A percentile compares a stretch with the other conserved stretches of the same genome.
These are phyloP conservation scores for Penstemon davidsonii DNA, from an alignment of 257 asterid species.

Conservation along the genomic window DNA sequence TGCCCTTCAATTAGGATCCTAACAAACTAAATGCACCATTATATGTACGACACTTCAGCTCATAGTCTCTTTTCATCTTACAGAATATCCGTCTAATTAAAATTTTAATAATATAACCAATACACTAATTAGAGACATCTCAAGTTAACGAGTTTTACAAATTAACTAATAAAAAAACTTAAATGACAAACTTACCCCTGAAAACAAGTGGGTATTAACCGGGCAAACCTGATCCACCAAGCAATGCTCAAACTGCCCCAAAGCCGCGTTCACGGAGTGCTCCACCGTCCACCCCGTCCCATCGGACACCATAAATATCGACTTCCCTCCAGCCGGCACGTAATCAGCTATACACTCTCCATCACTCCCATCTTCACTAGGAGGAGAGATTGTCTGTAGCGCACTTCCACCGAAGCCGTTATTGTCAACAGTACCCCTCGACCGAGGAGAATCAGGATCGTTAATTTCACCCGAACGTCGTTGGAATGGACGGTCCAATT, in stretches of 20 bases:
- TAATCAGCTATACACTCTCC: constrained; percentile 39
- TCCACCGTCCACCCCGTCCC: constrained; percentile 99
- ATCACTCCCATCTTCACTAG: constrained; percentile 30
- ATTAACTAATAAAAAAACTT: neutral
- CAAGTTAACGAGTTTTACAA: too few species aligned
- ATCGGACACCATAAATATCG: constrained; percentile 86
- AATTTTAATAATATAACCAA: too few species aligned
- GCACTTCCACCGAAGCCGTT: constrained; percentile 28
- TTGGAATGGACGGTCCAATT: constrained; percentile 53
- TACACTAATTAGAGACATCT: too few species aligned
- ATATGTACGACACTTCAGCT: neutral
- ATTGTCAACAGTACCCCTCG: neutral
- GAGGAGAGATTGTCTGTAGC: constrained; percentile 22
- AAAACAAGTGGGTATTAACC: constrained; percentile 83
- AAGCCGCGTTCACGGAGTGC: constrained; percentile 84
- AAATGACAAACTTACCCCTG: constrained; percentile 63
- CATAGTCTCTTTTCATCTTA: neutral
- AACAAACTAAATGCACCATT: neutral
- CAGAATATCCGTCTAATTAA: too few species aligned
- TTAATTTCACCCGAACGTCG: constrained; percentile 20
- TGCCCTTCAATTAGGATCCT: too few species aligned
- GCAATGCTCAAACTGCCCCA: constrained; percentile 92
- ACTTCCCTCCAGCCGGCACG: constrained; percentile 39
- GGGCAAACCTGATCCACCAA: constrained; percentile 84
- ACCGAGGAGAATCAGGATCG: constrained; percentile 24